These are phyloP conservation scores for Yamadazyma akitaensis DNA, from an alignment of 805 yeast species.

Conservation along the genomic window DNA sequence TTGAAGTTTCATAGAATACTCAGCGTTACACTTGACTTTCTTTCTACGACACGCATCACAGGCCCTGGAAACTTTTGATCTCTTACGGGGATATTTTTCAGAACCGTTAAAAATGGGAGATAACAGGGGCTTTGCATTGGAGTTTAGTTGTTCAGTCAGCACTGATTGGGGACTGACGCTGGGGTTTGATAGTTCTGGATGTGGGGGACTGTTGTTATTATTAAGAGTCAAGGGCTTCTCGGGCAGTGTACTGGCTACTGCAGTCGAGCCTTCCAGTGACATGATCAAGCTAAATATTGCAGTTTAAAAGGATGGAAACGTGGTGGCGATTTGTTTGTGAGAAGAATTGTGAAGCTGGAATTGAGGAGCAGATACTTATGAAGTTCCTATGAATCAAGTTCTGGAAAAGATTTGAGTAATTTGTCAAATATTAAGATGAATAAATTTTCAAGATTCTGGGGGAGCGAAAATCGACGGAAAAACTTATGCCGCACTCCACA, in stretches of 20 bases:
- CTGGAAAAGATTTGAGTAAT: background rate
- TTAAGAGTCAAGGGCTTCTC: background rate
- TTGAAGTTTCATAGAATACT: slow-evolving; percentile 41
- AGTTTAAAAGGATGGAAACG: too few relatives aligned
- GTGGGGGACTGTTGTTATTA: background rate
- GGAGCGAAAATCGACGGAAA: slow-evolving; percentile 9
- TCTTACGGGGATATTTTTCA: slow-evolving; percentile 40
- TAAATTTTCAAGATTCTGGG: slow-evolving; percentile 2
- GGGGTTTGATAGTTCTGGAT: background rate
- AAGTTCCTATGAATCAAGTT: background rate
- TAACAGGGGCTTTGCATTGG: background rate
- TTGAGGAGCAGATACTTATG: background rate
- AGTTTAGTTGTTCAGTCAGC: background rate
- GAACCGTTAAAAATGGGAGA: background rate
- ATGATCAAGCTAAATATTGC: background rate
- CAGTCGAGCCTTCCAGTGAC: background rate
- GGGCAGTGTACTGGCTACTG: background rate
- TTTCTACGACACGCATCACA: slow-evolving; percentile 78
- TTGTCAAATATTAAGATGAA: background rate
- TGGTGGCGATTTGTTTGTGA: too few relatives aligned
- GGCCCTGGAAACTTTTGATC: slow-evolving; percentile 75
- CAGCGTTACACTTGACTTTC: slow-evolving; percentile 69
- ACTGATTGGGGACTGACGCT: background rate
- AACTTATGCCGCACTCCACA: slow-evolving; percentile 8
- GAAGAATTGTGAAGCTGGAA: too few relatives aligned